Percentiles rank a stretch among this genome's conserved stretches.
Conservation (phyloP, 257 asterid genomes). For the Verbascum thapsus region DNA sequence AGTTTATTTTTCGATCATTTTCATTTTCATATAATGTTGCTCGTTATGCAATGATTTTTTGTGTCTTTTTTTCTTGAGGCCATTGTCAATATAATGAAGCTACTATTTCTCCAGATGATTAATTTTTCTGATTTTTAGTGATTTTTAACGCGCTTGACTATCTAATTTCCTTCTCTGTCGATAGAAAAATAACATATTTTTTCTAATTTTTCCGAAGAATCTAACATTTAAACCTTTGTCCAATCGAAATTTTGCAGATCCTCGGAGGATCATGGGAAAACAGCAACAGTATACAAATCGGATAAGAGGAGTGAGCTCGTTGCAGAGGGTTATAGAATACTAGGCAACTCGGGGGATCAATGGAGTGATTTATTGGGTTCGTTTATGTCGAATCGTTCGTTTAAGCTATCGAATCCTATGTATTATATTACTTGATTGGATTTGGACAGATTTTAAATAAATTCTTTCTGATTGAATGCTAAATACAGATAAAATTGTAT, state of each 20-base stretch:
- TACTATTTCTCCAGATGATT: no score
- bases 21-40: neutral
- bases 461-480: conserved; percentile 23
- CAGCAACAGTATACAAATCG: conserved; percentile 61
- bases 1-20: no score
- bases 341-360: conserved; percentile 82
- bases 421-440: conserved; percentile 56
- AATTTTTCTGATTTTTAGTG: no score
- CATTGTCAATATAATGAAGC: neutral
- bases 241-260: conserved; percentile 42
- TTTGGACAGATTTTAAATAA: no score
- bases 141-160: no score
- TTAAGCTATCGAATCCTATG: conserved; percentile 91
- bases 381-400: conserved; percentile 52
- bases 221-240: neutral
- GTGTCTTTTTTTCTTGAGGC: neutral
- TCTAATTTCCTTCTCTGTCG: no score
- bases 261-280: conserved; percentile 52
- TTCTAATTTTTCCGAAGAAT: neutral
- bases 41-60: neutral
- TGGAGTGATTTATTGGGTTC: conserved; percentile 86
- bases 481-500: conserved; percentile 21
- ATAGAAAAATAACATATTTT: neutral
- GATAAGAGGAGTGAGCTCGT: conserved; percentile 63
- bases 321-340: conserved; percentile 58